phyloP scores from a whole-genome alignment of 768 basidiomycete species.

The Rhodotorula graminis region DNA sequence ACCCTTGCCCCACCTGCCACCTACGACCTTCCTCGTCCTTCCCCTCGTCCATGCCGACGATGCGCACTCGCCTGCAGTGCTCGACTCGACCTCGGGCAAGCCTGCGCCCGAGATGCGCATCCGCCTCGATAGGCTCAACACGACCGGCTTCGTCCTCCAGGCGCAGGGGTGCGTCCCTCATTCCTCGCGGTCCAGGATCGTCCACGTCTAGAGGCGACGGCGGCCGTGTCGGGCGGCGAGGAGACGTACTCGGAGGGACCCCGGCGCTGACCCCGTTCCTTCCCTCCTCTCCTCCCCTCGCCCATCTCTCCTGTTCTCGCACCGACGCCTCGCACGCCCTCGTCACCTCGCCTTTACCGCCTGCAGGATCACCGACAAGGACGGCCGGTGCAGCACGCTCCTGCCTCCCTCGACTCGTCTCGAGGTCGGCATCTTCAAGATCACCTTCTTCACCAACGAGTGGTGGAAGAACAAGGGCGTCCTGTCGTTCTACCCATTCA shows the following conservation, averaged over 20 bases:
- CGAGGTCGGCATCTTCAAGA: constrained; percentile 43
- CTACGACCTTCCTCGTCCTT: no score
- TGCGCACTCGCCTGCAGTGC: constrained; percentile 33
- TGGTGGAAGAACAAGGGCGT: constrained; percentile 39
- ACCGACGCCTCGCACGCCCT: background rate
- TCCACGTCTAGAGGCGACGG: no score
- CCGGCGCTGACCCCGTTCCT: no score
- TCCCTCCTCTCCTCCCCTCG: no score
- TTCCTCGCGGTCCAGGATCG: no score
- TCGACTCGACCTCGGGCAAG: constrained; percentile 45
- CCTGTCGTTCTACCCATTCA: constrained; percentile 44
- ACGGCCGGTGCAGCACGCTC: constrained; percentile 43
- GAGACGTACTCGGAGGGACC: no score
- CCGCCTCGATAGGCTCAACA: constrained; percentile 42
- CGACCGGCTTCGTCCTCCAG: constrained; percentile 40
- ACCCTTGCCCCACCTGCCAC: no score
- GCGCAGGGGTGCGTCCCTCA: constrained; percentile 38
- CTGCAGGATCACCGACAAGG: constrained; percentile 42
- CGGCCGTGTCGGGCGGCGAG: no score
- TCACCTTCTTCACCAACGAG: constrained; percentile 43
- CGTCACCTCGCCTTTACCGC: background rate
- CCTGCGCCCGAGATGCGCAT: constrained; percentile 43
- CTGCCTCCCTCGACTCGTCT: constrained; percentile 26
- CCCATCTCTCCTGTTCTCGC: no score
- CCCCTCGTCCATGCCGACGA: background rate